Evolutionary conservation across 345 rosid species (phyloP).

Genomic region (Sisymbrium irio): DNA sequence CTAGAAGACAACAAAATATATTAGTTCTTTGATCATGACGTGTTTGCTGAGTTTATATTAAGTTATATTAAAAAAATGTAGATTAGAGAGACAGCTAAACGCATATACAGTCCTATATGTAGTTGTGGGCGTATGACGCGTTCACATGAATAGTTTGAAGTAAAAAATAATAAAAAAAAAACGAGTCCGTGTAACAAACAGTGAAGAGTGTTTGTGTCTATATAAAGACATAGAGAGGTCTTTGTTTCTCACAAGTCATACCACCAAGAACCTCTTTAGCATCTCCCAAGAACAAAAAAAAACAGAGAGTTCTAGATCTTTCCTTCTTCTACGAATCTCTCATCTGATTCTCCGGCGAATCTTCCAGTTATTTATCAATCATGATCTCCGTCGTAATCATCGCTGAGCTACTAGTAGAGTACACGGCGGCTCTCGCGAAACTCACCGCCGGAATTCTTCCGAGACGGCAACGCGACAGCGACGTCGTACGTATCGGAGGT

Average conservation of each 20-base stretch:
- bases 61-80: not conserved
- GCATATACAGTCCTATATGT: not conserved
- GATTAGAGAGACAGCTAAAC: not conserved
- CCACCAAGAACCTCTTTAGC: not conserved
- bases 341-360: not conserved
- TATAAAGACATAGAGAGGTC: not conserved
- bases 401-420: slow-evolving; percentile 55
- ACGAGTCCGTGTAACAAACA: not conserved
- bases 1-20: not conserved
- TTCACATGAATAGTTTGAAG: not conserved
- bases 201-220: not conserved
- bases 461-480: slow-evolving; percentile 18
- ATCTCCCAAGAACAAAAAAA: not conserved
- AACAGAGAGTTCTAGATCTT: slow-evolving; percentile 2
- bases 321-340: not conserved
- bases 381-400: slow-evolving; percentile 53
- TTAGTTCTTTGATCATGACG: not conserved
- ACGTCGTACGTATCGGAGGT: slow-evolving; percentile 23
- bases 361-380: not conserved
- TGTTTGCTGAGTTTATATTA: not conserved
- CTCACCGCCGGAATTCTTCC: slow-evolving; percentile 40
- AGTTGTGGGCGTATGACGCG: slow-evolving; percentile 17
- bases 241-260: not conserved
- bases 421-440: slow-evolving; percentile 49
- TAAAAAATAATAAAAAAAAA: not conserved